Base-by-base conservation (phyloP, 495 filamentous ascomycete species). In the Annulohypoxylon nitens region DNA sequence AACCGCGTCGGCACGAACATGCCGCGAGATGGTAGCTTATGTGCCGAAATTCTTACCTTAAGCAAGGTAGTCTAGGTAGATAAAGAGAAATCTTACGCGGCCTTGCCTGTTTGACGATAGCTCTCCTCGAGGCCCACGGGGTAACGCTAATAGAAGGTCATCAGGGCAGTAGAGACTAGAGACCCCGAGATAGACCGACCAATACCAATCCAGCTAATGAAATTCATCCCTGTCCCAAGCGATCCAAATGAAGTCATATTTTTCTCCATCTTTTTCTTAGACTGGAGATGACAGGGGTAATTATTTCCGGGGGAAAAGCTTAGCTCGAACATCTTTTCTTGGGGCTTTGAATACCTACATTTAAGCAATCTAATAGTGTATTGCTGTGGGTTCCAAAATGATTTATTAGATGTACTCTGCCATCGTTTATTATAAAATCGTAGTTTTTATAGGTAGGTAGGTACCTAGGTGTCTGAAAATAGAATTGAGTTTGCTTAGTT, bases 221-320 rank as follows among this genome's bases (percentile, higher is more conserved):
- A 47, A 47, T 47, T 16, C 1, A 47, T 47, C n/a, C 43, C 43
- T 18, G 16, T 20, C 16, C n/a, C 5, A 64, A 41, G 16, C 41
- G 48, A 36, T 26, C 30, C 20, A 14, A 60, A 53, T 60, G 34
- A 64, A 51, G 61, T 65, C 55, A 71, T 71, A 47, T 16, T 62
- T 37, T 34, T 34, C 61, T 53, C 61, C 54, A 45, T 18, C 7
- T 55, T 54, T 48, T 48, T 48, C 6, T 9, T 47, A 45, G 5
- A 61, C 58, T 47, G 57, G 69, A 57, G 47, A 63, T 11, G 39
- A 67, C 37, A 50, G 16, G 43, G 51, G 47, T 41, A 11, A 47
- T 12, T 20, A 57, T 65, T 65, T 65, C 60, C 4, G 63, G 50
- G 45, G 25, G 30, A 50, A 67, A 58, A 67, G 64, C 64, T 67